These are phyloP conservation scores for Galeopsis tetrahit DNA, from an alignment of 257 asterid genomes.

Conservation along the genomic window DNA sequence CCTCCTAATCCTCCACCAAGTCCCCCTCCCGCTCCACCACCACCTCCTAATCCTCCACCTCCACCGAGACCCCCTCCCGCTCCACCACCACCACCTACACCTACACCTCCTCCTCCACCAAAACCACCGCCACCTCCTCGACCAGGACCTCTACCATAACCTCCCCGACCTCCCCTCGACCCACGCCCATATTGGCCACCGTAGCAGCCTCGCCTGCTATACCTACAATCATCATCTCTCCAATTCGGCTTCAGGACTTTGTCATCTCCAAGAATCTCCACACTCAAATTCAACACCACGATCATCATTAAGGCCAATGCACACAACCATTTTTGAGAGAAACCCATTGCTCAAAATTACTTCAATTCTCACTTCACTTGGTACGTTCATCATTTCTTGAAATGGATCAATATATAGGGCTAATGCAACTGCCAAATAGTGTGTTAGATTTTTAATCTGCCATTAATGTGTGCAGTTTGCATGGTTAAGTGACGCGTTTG, in stretches of 20 bases:
- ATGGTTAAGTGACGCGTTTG: constrained; percentile 41
- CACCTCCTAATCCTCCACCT: constrained; percentile 34
- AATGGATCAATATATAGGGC: constrained; percentile 39
- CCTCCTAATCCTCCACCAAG: constrained; percentile 35
- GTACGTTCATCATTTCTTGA: constrained; percentile 18
- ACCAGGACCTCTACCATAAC: constrained; percentile 31
- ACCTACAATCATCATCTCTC: constrained; percentile 48
- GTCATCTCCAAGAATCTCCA: constrained; percentile 34
- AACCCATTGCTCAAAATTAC: constrained; percentile 27
- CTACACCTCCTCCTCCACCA: constrained; percentile 28
- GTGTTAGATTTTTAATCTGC: neutral
- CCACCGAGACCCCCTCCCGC: constrained; percentile 28
- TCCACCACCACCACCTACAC: constrained; percentile 38
- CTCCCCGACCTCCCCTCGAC: constrained; percentile 36
- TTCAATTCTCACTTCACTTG: constrained; percentile 32
- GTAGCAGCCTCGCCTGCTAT: constrained; percentile 48
- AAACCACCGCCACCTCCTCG: constrained; percentile 23
- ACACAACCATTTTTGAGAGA: constrained; percentile 41
- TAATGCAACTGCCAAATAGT: constrained; percentile 27
- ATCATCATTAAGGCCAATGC: constrained; percentile 30
- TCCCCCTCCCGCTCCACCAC: constrained; percentile 39
- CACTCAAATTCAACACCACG: constrained; percentile 42
- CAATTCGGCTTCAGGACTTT: constrained; percentile 33
- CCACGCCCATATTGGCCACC: constrained; percentile 43
- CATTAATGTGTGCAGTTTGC: constrained; percentile 39